A percentile compares a stretch with the other conserved stretches of the same genome.
These are phyloP conservation scores for Ophiostoma quercus DNA, from an alignment of 2,329 filamentous ascomycete genomes.

Conservation along the genomic window DNA sequence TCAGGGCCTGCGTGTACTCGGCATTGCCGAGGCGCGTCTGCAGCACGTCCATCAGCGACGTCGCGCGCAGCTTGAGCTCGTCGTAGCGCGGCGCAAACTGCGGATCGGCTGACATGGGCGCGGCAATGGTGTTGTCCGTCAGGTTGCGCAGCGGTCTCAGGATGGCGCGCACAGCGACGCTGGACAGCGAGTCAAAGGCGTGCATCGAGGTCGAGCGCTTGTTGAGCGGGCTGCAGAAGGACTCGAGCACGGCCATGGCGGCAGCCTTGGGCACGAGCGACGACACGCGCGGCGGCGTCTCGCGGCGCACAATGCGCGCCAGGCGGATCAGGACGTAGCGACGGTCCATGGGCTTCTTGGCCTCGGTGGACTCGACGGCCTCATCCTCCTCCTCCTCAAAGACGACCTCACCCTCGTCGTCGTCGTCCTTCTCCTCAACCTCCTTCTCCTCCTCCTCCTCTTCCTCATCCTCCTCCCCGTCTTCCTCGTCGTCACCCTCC, in stretches of 20 bases:
- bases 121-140: constrained; percentile 70
- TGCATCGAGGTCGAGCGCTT: constrained; percentile 46
- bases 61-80: constrained; percentile 63
- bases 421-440: constrained; percentile 37
- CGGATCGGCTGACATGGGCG: constrained; percentile 66
- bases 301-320: constrained; percentile 71
- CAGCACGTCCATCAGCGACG: constrained; percentile 73
- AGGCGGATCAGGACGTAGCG: constrained; percentile 71
- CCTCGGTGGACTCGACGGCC: neutral
- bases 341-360: constrained; percentile 23
- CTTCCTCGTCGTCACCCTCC: constrained; percentile 41
- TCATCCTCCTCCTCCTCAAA: constrained; percentile 30
- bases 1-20: constrained; percentile 68
- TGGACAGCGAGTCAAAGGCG: constrained; percentile 46
- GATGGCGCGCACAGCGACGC: constrained; percentile 53
- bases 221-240: constrained; percentile 47
- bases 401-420: constrained; percentile 39
- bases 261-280: constrained; percentile 69
- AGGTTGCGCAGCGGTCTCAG: constrained; percentile 68
- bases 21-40: constrained; percentile 80
- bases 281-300: constrained; percentile 58
- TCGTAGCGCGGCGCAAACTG: constrained; percentile 65
- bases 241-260: constrained; percentile 67
- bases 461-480: constrained; percentile 35
- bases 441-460: constrained; percentile 41